These are phyloP conservation scores for Zasmidium angulare DNA, from an alignment of 2,329 filamentous ascomycete species.

Conservation along the genomic window DNA sequence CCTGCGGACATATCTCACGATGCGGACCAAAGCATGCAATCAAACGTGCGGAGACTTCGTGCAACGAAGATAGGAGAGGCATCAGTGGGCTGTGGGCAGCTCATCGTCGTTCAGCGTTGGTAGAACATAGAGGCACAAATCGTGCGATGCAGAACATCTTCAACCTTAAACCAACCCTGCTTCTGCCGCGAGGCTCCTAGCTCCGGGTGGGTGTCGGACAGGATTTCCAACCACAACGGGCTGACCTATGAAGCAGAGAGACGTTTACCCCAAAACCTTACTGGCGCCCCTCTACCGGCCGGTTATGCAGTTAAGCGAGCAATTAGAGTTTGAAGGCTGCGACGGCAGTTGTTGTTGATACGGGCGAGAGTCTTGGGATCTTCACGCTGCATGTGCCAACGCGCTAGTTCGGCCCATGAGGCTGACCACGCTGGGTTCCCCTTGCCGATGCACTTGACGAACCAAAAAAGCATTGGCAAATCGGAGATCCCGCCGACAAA, in stretches of 20 bases:
- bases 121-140: too few relatives aligned
- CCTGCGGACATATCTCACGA: too few relatives aligned
- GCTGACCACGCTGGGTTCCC: neutral
- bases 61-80: too few relatives aligned
- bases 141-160: too few relatives aligned
- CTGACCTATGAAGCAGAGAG: neutral
- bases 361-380: neutral
- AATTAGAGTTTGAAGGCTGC: neutral
- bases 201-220: neutral
- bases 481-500: neutral
- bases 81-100: too few relatives aligned
- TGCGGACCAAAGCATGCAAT: too few relatives aligned
- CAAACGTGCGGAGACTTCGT: too few relatives aligned
- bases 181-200: neutral
- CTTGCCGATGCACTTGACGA: neutral
- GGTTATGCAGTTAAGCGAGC: neutral
- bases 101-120: too few relatives aligned
- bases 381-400: neutral
- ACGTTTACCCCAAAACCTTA: neutral
- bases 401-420: neutral
- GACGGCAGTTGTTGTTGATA: neutral
- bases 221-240: neutral
- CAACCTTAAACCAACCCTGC: neutral
- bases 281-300: neutral
- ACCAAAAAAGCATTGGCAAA: neutral